These are phyloP conservation scores for Meyerozyma smithsonii DNA, from an alignment of 1,139 yeast species.

Conservation along the genomic window DNA sequence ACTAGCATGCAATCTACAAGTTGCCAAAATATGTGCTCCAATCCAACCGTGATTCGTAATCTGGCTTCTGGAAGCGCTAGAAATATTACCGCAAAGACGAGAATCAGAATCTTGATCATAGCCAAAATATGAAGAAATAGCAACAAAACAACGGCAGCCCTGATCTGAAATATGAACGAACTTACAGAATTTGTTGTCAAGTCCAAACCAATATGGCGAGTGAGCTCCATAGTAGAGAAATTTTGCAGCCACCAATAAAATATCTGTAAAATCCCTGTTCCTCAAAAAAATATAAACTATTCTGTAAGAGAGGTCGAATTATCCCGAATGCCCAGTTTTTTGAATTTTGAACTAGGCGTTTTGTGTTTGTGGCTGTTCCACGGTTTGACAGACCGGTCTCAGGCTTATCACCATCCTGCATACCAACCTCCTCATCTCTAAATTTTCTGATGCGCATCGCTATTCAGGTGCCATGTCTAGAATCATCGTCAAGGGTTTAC, in stretches of 20 bases:
- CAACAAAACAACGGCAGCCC: neutral
- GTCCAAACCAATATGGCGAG: neutral
- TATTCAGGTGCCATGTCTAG: conserved; percentile 63
- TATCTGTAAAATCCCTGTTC: neutral
- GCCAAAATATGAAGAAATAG: neutral
- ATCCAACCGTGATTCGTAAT: neutral
- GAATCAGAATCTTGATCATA: conserved; percentile 5
- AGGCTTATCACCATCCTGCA: conserved; percentile 1
- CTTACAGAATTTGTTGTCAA: neutral
- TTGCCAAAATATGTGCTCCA: conserved; percentile 32
- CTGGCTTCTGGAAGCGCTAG: neutral
- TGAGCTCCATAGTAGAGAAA: neutral
- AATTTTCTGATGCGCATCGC: neutral
- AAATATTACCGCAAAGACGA: neutral
- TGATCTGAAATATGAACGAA: neutral
- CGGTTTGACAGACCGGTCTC: too few relatives aligned
- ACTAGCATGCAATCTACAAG: conserved; percentile 28
- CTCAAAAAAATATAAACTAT: too few relatives aligned
- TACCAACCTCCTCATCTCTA: neutral
- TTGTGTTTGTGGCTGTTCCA: neutral
- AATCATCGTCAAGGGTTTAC: conserved; percentile 91
- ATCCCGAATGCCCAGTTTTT: too few relatives aligned
- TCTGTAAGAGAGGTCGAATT: too few relatives aligned
- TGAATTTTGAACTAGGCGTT: too few relatives aligned
- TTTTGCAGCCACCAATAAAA: neutral